These are phyloP conservation scores for Aquanectria penicillioides DNA, from an alignment of 2,329 filamentous ascomycete species.

Conservation along the genomic window DNA sequence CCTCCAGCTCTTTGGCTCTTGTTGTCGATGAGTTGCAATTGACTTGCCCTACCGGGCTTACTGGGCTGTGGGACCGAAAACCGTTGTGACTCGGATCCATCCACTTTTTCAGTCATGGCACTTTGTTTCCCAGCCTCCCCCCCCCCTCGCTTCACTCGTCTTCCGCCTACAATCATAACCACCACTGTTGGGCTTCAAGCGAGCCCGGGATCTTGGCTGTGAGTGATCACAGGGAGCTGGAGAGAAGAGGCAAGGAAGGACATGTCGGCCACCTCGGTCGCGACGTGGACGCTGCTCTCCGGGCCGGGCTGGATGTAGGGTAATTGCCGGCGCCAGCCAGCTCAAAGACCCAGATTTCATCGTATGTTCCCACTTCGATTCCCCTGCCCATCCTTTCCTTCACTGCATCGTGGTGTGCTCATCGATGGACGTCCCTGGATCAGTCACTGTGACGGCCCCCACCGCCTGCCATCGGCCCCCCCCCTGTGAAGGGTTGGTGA, in stretches of 20 bases:
- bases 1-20: conserved; percentile 10
- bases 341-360: conserved; percentile 25
- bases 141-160: conserved; percentile 12
- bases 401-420: conserved; percentile 30
- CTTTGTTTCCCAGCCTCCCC: conserved; percentile 25
- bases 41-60: conserved; percentile 26
- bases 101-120: conserved; percentile 34
- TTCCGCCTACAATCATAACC: conserved; percentile 4
- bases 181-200: conserved; percentile 14
- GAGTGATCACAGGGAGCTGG: conserved; percentile 2
- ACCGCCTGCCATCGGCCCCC: conserved; percentile 17
- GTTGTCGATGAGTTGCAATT: conserved; percentile 18
- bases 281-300: conserved; percentile 21
- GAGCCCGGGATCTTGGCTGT: conserved; percentile 10
- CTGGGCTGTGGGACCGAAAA: conserved; percentile 36
- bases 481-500: conserved; percentile 17
- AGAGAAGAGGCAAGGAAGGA: conserved; percentile 12
- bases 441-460: conserved; percentile 38
- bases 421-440: conserved; percentile 31
- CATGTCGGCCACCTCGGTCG: conserved; percentile 5
- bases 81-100: conserved; percentile 27
- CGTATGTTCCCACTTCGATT: conserved; percentile 36
- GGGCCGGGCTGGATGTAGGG: conserved; percentile 19
- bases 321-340: conserved; percentile 21
- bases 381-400: conserved; percentile 19